Evolutionary conservation across 176 grass and related monocot species (phyloP), one percentile per base, ranked within the genome.

Genomic region (Ananas comosus): DNA sequence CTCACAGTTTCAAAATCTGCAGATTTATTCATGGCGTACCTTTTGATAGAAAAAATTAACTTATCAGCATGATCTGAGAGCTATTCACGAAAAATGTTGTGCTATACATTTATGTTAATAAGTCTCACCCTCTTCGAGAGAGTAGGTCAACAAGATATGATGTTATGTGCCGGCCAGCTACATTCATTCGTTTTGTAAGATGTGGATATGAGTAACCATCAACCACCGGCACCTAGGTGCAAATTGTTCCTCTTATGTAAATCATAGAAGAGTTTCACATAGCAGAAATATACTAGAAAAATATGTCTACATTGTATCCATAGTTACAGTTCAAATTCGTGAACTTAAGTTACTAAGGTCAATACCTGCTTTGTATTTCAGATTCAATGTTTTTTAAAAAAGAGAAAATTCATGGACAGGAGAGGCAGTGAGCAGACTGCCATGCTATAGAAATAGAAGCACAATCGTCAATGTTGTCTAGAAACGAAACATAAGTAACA

Each of bases 181-280:
- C 89, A 82, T 97, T 97, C 89, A 97, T 97, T 88, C 89, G 76
- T 77, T 97, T 97, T 22, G 94, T 97, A 70, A 97, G 77, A 87
- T 97, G 89, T 48, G 86, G 94, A 80, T 90, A 93, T 54, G 89
- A 97, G 76, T 88, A 97, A 24, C 86, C 89, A 92, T 97, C 94
- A 82, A 97, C 94, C 27, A 97, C 94, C 16, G 89, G 94, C 68
- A 97, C 94, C 94, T 97, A 77, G 16, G 72, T 68, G 16, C 63
- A 64, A 72, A 78, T 70, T 61, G 70, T 65, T 61, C 33, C 33
- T 42, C 21, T 61, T 9, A 9, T 16, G 17, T 61, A 61, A 61
- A 61, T 16, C 56, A 61, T 21, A 61, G 2, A 61, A 61, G 5
- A 61, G 16, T 19, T 61, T 9, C 56, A 22, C 4, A 61, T 16